phyloP scores from a whole-genome alignment of 1,284 basidiomycete species.

The Exobasidium rhododendri region DNA sequence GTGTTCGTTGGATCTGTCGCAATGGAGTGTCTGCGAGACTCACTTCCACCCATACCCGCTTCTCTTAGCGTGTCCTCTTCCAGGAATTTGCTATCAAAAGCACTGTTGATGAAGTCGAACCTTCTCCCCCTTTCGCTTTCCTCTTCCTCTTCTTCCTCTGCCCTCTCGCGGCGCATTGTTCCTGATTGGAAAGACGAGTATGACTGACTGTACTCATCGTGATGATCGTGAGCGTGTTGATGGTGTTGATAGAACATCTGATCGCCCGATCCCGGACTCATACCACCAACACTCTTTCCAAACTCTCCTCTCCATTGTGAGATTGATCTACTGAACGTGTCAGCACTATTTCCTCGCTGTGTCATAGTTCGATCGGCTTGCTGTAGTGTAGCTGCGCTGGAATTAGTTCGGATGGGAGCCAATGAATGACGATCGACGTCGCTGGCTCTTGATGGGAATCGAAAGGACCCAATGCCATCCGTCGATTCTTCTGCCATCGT shows the following conservation, averaged over 20 bases:
- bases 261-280: slow-evolving; percentile 9
- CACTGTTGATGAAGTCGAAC: slow-evolving; percentile 17
- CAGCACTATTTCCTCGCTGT: slow-evolving; percentile 7
- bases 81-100: background rate
- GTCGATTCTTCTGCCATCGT: background rate
- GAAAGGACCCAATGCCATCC: background rate
- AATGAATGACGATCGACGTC: slow-evolving; percentile 25
- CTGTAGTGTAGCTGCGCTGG: slow-evolving; percentile 38
- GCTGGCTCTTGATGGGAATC: background rate
- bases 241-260: slow-evolving; percentile 20
- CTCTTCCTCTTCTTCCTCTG: background rate
- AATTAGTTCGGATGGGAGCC: too few relatives aligned
- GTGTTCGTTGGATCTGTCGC: slow-evolving; percentile 19
- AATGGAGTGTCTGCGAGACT: slow-evolving; percentile 41
- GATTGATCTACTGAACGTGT: slow-evolving; percentile 9
- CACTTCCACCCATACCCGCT: slow-evolving; percentile 20
- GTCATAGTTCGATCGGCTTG: slow-evolving; percentile 10
- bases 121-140: background rate
- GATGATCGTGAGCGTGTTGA: slow-evolving; percentile 14
- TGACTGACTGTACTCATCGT: slow-evolving; percentile 10
- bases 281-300: background rate
- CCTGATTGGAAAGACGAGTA: background rate
- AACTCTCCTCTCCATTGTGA: slow-evolving; percentile 2
- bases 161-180: background rate
- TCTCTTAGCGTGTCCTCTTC: background rate